phyloP scores from a whole-genome alignment of 208 protist species.

The Herpetomonas muscarum region DNA sequence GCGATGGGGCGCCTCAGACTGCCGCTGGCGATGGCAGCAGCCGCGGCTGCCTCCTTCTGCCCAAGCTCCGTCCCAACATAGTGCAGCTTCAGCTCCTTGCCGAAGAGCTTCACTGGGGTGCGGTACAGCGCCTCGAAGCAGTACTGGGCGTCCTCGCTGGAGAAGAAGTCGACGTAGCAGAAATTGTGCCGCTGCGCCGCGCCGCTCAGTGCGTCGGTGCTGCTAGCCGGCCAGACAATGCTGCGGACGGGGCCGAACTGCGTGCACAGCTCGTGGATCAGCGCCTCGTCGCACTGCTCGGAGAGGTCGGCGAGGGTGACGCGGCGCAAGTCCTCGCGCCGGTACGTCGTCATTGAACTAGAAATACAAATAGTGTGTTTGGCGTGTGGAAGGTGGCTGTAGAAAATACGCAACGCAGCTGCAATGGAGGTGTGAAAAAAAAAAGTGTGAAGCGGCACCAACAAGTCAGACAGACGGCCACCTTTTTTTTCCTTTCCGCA shows the following conservation, averaged over 20 bases:
- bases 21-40: constrained; percentile 9
- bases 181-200: constrained; percentile 46
- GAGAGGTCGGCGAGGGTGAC: constrained; percentile 72
- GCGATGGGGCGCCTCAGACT: too few species aligned
- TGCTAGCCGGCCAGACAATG: constrained; percentile 54
- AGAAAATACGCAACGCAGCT: not conserved
- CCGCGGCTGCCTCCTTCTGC: constrained; percentile 18
- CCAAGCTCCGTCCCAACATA: constrained; percentile 63
- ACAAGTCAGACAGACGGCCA: not conserved
- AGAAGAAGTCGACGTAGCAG: constrained; percentile 77
- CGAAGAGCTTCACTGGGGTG: constrained; percentile 62
- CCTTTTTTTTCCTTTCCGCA: too few species aligned
- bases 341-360: constrained; percentile 56
- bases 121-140: constrained; percentile 75
- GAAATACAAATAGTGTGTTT: too few species aligned
- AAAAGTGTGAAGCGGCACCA: not conserved
- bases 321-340: constrained; percentile 70
- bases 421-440: not conserved
- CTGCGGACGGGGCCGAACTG: constrained; percentile 78
- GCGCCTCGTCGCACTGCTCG: constrained; percentile 71
- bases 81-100: constrained; percentile 54
- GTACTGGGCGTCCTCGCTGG: constrained; percentile 85
- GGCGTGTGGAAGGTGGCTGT: not conserved
- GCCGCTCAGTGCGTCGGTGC: constrained; percentile 35
- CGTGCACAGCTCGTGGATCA: constrained; percentile 76